Evolutionary conservation across 1,284 basidiomycete species (phyloP), one percentile per base, ranked within the genome.

Genomic region (Puccinia coronata): DNA sequence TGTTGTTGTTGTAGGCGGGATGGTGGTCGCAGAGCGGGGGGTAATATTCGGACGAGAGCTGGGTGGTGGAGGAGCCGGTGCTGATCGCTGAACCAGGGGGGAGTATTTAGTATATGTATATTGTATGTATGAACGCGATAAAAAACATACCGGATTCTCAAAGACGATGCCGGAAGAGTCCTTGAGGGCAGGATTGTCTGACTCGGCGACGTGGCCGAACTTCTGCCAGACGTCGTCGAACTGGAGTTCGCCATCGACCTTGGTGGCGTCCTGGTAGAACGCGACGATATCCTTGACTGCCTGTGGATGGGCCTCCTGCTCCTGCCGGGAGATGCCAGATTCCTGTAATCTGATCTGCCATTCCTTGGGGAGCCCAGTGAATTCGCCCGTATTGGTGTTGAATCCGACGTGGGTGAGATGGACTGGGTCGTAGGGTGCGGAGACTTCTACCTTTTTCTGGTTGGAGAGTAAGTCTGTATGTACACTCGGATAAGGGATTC

Each of bases 401-500:
- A 98, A 99, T 82, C 96, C 97, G 86, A 99, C 97, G 86, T 99
- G 97, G 0, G 96, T 99, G 84, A 99, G 91, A 88, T 99, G 97
- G 55, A 99, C 96, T n/a, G 97, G 97, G 87, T 99, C 97, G 86
- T 98, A 99, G 0, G 89, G 96, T 2, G 95, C 97, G 84, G 93
- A 96, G 88, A 99, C 99, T 87, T 97, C 95, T 25, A 92, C 92
- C 59, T 93, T 90, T 88, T 94, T 95, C 81, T 90, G 90, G 69
- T 90, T 89, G 82, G 90, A 91, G 85, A 96, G 91, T 83, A 96
- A 91, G 84, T 94, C 93, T 89, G 36, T 20, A 67, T 25, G 74
- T 59, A 12, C 20, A 78, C 6, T 31, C 34, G 34, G 47, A 28
- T 51, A 28, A 51, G 28, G 14, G 39, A 41, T 47, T 47, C 43